Conservation (phyloP, 2,329 filamentous ascomycete species). For the Pseudopyricularia cyperi region DNA sequence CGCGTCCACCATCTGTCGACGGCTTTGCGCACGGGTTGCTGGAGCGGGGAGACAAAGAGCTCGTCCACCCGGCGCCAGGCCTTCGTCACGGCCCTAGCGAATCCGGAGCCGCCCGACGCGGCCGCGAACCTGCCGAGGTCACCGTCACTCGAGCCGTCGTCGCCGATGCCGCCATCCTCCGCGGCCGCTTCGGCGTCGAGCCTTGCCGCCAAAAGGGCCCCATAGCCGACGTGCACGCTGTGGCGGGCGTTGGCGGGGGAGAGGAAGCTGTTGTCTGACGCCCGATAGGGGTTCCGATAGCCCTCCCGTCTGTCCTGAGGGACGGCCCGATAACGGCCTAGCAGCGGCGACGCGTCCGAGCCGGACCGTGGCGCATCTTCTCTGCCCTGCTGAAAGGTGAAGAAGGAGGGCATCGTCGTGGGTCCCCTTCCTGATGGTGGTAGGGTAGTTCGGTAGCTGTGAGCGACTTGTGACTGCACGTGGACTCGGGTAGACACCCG, state of each 20-base stretch:
- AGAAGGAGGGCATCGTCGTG: constrained; percentile 46
- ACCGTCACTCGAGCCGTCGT: constrained; percentile 17
- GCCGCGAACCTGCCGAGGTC: constrained; percentile 16
- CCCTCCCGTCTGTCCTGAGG: constrained; percentile 19
- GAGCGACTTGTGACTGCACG: background rate
- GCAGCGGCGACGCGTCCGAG: constrained; percentile 42
- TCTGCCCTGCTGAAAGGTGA: constrained; percentile 52
- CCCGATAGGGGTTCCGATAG: constrained; percentile 1
- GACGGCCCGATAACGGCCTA: constrained; percentile 53
- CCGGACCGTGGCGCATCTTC: constrained; percentile 38
- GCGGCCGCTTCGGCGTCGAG: constrained; percentile 16
- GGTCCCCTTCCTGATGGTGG: background rate
- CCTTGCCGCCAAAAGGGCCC: constrained; percentile 33
- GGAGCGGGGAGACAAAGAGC: constrained; percentile 48
- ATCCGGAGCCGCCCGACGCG: background rate
- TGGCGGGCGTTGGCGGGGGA: constrained; percentile 22
- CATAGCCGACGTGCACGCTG: constrained; percentile 45
- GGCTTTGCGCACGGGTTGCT: constrained; percentile 41
- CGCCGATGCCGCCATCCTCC: constrained; percentile 18
- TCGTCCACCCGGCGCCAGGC: constrained; percentile 26
- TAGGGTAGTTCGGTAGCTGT: background rate
- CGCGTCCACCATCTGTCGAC: constrained; percentile 52
- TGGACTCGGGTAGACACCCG: background rate
- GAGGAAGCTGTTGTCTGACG: background rate
- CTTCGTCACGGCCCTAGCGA: constrained; percentile 11